A percentile compares a stretch with the other conserved stretches of the same genome.
phyloP scores from a whole-genome alignment of 352 stramenopile genomes.

The Phytophthora aleatoria region DNA sequence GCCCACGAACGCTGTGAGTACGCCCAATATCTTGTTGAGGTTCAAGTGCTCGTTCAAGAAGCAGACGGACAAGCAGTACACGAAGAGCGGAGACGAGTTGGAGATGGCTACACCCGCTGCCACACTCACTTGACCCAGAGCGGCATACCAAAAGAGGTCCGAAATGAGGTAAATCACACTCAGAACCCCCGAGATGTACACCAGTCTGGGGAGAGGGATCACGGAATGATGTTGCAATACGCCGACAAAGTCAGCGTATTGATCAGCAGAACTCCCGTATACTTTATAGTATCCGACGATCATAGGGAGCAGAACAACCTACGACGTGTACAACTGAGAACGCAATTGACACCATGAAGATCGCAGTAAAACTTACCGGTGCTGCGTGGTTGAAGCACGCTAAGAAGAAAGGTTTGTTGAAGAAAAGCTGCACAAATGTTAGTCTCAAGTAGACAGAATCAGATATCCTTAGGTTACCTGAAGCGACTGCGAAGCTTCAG shows the following conservation, averaged over 20 bases:
- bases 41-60: conserved; percentile 53
- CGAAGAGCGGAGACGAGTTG: conserved; percentile 67
- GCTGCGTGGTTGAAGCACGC: conserved; percentile 60
- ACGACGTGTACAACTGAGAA: background rate
- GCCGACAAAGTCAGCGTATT: conserved; percentile 21
- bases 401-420: conserved; percentile 58
- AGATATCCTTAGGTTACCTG: conserved; percentile 14
- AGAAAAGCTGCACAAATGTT: conserved; percentile 16
- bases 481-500: conserved; percentile 36
- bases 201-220: conserved; percentile 35
- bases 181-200: conserved; percentile 45
- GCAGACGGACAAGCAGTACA: conserved; percentile 73
- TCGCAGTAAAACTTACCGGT: conserved; percentile 25
- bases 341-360: background rate
- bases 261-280: conserved; percentile 22
- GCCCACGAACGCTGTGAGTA: conserved; percentile 48
- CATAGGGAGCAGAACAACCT: conserved; percentile 50
- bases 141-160: conserved; percentile 71
- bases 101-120: conserved; percentile 55
- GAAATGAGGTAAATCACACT: conserved; percentile 46
- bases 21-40: conserved; percentile 47
- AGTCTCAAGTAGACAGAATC: background rate
- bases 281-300: conserved; percentile 45
- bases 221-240: conserved; percentile 48
- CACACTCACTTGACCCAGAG: conserved; percentile 52